Conservation (phyloP, 2,329 filamentous ascomycete species). For the Verticillium albo-atrum region DNA sequence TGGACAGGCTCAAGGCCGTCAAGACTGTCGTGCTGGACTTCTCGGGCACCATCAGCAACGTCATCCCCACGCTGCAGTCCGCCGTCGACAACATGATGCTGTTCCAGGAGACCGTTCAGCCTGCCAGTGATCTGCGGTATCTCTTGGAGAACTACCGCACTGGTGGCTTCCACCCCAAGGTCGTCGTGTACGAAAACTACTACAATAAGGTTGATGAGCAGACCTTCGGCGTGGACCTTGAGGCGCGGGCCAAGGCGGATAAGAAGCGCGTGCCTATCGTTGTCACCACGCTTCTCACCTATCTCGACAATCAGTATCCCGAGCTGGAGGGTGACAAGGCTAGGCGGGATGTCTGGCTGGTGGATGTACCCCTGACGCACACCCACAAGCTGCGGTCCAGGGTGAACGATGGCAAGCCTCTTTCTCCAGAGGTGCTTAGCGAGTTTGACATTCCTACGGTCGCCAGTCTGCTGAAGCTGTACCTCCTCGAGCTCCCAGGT, state of each 20-base stretch:
- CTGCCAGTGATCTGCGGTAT: constrained; percentile 82
- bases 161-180: constrained; percentile 84
- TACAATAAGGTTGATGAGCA: constrained; percentile 98
- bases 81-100: constrained; percentile 98
- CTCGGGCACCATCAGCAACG: constrained; percentile 94
- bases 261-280: constrained; percentile 92
- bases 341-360: constrained; percentile 86
- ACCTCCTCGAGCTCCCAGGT: constrained; percentile 92
- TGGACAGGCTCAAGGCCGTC: constrained; percentile 94
- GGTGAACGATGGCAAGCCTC: constrained; percentile 82
- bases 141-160: constrained; percentile 96
- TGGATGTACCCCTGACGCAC: constrained; percentile 80
- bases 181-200: constrained; percentile 96
- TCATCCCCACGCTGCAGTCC: constrained; percentile 92
- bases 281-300: constrained; percentile 89
- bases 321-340: constrained; percentile 96
- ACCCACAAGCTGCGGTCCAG: constrained; percentile 79
- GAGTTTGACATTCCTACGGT: constrained; percentile 93
- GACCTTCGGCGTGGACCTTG: constrained; percentile 96
- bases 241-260: constrained; percentile 87
- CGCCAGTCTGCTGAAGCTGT: constrained; percentile 87
- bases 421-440: constrained; percentile 71
- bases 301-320: constrained; percentile 93
- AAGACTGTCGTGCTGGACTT: constrained; percentile 98
- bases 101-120: constrained; percentile 98